Percentiles rank a stretch among this genome's conserved stretches.
phyloP scores from a whole-genome alignment of 768 basidiomycete genomes.

The Mrakia frigida region DNA sequence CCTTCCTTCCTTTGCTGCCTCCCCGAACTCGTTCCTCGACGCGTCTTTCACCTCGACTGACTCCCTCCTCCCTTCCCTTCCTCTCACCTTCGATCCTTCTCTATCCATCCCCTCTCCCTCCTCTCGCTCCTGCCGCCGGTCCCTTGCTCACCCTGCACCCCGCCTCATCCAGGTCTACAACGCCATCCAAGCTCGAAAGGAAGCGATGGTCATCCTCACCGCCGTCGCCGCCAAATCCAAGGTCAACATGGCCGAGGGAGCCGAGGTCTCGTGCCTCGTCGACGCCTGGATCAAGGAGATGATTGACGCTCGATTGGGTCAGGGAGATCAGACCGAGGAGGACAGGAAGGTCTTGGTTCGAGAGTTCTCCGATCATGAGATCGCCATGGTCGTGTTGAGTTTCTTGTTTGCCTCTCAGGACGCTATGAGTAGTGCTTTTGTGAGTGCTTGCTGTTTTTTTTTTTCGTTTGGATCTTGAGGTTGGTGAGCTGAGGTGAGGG shows the following conservation, averaged over 20 bases:
- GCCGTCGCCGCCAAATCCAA: conserved; percentile 76
- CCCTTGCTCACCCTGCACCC: no score
- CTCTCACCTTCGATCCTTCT: background rate
- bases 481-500: no score
- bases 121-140: background rate
- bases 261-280: conserved; percentile 77
- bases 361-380: conserved; percentile 88
- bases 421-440: conserved; percentile 91
- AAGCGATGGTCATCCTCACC: conserved; percentile 61
- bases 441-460: background rate
- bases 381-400: conserved; percentile 93
- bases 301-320: conserved; percentile 50
- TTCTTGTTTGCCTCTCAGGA: conserved; percentile 89
- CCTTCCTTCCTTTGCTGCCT: no score
- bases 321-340: conserved; percentile 49
- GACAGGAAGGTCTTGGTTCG: conserved; percentile 54
- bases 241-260: conserved; percentile 68
- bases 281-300: conserved; percentile 85
- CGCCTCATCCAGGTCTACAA: conserved; percentile 58
- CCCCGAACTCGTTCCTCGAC: no score
- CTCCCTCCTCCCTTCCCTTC: background rate
- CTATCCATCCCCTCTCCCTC: background rate
- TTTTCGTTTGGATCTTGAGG: background rate
- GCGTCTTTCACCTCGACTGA: no score
- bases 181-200: conserved; percentile 84